Base-by-base conservation (phyloP, 352 stramenopile species). In the Globisporangium apiculatum region DNA sequence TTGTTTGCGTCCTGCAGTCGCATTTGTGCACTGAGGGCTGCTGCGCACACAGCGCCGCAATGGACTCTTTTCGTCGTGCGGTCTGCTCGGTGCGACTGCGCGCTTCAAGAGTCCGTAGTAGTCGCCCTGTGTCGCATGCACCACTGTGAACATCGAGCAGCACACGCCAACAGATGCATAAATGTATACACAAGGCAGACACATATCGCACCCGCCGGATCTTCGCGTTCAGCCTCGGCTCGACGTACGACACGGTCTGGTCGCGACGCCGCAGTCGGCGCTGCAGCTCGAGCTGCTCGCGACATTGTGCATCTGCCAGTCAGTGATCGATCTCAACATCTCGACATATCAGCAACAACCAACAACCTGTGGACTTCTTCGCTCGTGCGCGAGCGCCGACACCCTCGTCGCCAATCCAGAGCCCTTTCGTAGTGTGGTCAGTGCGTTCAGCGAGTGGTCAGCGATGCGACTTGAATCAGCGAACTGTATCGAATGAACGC, bases 181-280 rank as follows among this genome's bases (percentile, higher is more conserved):
- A 1, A 31, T 31, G 24, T 31, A 52, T 61, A 31, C 5, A 38
- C 9, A 9, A 37, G 36, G 7, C 15, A 6, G 14, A 15, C 42
- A 12, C 35, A 31, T 40, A 24, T 55, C 51, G 37, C 50, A 91
- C 81, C 53, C 66, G 68, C 0, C 78, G 76, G 46, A 87, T 71
- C 58, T 89, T 91, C 36, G 62, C 62, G 61, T 87, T 89, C 40
- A 88, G 52, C 48, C 73, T 83, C 1, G 78, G 71, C 50, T 89
- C 76, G 11, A 79, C 57, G 47, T 88, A 91, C n/a, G 71, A 77
- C 6, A 78, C 45, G 7, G 51, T 58, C 18, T 67, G 41, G 54
- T 72, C 70, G 52, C 80, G 77, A 6, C 68, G 57, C 12, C 79
- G 77, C 37, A 83, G 65, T 41, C 60, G 67, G 24, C 66, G 70